Percentiles rank a stretch among this genome's conserved stretches.
Evolutionary conservation across 2,329 filamentous ascomycete genomes (phyloP).

Genomic region (Cladophialophora immunda): DNA sequence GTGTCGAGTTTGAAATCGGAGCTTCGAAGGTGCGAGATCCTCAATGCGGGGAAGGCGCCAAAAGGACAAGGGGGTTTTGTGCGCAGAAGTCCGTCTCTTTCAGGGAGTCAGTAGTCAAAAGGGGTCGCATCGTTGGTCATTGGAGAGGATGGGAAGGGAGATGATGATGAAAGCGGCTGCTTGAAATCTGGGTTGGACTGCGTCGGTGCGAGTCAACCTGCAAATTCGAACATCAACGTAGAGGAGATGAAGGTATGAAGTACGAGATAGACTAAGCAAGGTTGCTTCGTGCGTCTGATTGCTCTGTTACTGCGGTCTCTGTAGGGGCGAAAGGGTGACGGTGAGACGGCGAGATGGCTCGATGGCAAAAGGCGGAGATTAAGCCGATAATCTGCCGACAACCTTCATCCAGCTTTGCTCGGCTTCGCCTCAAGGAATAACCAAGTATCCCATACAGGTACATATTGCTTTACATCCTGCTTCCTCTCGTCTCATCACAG

Average conservation of each 20-base stretch:
- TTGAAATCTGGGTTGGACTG: neutral
- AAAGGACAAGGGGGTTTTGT: neutral
- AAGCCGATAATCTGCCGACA: neutral
- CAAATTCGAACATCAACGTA: neutral
- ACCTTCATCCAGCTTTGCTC: neutral
- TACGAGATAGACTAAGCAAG: neutral
- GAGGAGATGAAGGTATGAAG: neutral
- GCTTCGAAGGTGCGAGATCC: neutral
- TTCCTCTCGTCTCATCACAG: neutral
- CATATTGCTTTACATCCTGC: neutral
- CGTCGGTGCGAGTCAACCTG: neutral
- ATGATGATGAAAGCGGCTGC: neutral
- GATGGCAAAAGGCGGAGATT: neutral
- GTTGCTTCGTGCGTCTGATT: neutral
- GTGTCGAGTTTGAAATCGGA: neutral
- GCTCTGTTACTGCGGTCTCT: neutral
- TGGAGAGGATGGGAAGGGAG: neutral
- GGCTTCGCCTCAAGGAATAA: neutral
- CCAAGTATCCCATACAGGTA: neutral
- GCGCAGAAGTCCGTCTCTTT: slow-evolving; percentile 5
- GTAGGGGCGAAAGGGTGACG: no score
- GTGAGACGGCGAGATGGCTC: no score
- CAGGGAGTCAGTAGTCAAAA: neutral
- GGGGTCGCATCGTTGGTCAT: neutral
- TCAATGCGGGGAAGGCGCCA: neutral